Evolutionary conservation across 805 yeast genomes (phyloP), one percentile per base, ranked within the genome.

Genomic region (Suhomyces faveliae): DNA sequence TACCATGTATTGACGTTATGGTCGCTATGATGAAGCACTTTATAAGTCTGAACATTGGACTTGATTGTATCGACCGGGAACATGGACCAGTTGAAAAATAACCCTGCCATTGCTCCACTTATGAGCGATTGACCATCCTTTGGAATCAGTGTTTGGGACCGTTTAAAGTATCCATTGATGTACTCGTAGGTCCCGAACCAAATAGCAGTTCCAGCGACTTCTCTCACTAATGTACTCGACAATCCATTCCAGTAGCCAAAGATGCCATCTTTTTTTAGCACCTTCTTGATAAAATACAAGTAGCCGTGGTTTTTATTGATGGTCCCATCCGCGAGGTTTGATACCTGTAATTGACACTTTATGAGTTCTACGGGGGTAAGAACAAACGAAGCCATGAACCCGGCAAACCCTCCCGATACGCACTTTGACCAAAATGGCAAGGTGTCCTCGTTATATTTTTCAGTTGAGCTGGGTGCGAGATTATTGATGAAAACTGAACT

Each of bases 11-110:
- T 21, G 13, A 43, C 44, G 11, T 23, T 27, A 7, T 25, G 37
- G 4, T 9, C 43, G 13, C 10, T 21, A 4, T 30, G 37, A 13
- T 57, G 49, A 11, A 64, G 56, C 3, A 70, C 56, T 38, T 67
- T 73, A 38, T 67, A 73, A 0, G 90, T 85, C 68, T 92, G 98
- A 71, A 90, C 84, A 44, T 87, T 81, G 3, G 92, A 84, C 68
- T 92, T 92, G 48, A 92, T 77, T 1, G 97, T 89, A 63, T 92
- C 98, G 0, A 89, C 87, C 0, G 98, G 98, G 66, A 85, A 92
- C 42, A 87, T 73, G 5, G 90, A 80, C 6, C 85, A 71, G 61
- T 92, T 90, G 66, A 89, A 91, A 15, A 84, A 76, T 5, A 90
- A 63, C 23, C 98, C 98, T 0, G 97, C 96, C 44, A 77, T 61